phyloP scores from a whole-genome alignment of 306 rosid species.

The Pterocarpus santalinus region DNA sequence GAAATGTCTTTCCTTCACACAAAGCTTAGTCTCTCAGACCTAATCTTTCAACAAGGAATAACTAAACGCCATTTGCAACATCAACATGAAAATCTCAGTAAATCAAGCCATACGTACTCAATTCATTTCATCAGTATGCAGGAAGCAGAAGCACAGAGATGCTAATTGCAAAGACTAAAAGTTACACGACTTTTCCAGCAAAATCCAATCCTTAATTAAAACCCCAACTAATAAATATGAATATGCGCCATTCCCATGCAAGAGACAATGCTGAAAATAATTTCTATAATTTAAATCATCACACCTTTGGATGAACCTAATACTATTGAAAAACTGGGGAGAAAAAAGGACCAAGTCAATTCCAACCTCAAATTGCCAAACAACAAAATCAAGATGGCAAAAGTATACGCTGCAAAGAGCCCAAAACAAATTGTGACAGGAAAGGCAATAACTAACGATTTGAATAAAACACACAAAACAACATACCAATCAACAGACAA shows the following conservation, averaged over 20 bases:
- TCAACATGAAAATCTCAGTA: not conserved
- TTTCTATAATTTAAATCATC: not conserved
- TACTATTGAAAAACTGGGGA: not conserved
- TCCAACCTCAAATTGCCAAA: not conserved
- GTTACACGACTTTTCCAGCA: not conserved
- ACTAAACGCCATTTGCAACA: not conserved
- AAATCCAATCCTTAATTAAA: slow-evolving; percentile 4
- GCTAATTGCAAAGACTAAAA: slow-evolving; percentile 17
- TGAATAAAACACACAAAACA: not conserved
- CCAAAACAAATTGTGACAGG: no score
- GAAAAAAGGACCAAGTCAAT: not conserved
- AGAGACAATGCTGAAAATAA: not conserved
- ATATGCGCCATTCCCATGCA: not conserved
- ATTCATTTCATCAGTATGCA: slow-evolving; percentile 3
- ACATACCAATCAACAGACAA: slow-evolving; percentile 17
- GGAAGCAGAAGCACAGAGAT: not conserved
- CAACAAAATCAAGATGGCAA: no score
- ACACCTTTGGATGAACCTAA: not conserved
- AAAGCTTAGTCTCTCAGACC: not conserved
- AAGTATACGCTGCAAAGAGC: no score
- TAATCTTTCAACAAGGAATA: slow-evolving; percentile 25
- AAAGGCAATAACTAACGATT: no score
- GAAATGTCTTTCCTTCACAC: slow-evolving; percentile 1
- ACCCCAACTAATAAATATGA: not conserved
- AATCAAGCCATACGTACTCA: slow-evolving; percentile 18